Base-by-base conservation (phyloP, 1,139 yeast species). In the Debaryomycetaceae sp. region DNA sequence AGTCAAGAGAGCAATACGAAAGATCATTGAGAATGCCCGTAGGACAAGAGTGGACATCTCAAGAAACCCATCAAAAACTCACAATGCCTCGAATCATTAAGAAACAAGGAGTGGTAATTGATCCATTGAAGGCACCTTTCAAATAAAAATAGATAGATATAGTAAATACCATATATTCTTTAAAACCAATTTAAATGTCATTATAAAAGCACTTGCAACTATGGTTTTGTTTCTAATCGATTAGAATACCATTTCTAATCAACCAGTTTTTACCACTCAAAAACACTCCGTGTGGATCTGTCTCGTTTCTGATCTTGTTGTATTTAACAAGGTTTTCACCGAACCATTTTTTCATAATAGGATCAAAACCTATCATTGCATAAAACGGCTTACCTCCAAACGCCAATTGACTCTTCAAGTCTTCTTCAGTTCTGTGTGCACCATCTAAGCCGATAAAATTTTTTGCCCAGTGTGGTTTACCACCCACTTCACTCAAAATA, bases 391-490 rank as follows among this genome's bases (percentile, higher is more conserved):
- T 68, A 1, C 75, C 78, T 0, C 77, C 77, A 48, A 52, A 70
- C 14, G 50, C 55, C 39, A 67, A 47, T 50, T 72, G 78, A 18
- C 64, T 66, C 19, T 58, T 35, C 41, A 68, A 63, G 44, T 70
- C 72, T 32, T 63, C 68, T 4, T 59, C 61, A 1, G 69, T 63
- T 43, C 63, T 65, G 39, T 66, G 67, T 9, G 52, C 53, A 6
- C 70, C 71, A 7, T 67, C 68, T 26, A 81, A 65, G 2, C 96
- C 96, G 48, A 89, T 73, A 59, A 89, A 92, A 63, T 91, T 91
- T 71, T 92, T 92, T n/a, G 98, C 98, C 98, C 98, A 92, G 60
- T 92, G 98, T 1, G 98, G 98, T 58, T 83, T 87, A 36, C 98
- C 98, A 31, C 87, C 91, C 17, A 85, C 91, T 29, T 78, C 79